phyloP scores from a whole-genome alignment of 345 rosid species.

The Acer campestre region DNA sequence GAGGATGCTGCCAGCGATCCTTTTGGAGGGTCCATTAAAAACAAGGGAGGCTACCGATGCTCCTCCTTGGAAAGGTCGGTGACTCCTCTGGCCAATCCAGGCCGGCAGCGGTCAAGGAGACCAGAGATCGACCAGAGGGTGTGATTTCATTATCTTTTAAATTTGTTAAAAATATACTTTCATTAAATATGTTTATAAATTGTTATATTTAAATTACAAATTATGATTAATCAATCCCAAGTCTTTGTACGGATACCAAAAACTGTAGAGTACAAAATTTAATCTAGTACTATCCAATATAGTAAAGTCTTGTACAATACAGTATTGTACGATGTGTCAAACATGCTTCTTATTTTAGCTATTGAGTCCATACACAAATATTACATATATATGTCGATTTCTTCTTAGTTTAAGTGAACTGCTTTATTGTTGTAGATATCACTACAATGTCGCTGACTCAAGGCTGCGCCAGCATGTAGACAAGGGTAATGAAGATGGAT shows the following conservation, averaged over 20 bases:
- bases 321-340: background rate
- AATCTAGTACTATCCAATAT: background rate
- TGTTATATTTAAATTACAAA: no score
- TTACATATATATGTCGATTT: background rate
- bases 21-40: background rate
- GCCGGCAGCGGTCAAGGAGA: no score
- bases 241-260: no score
- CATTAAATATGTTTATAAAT: no score
- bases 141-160: no score
- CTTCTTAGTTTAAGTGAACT: slow-evolving; percentile 14
- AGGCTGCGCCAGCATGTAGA: slow-evolving; percentile 83
- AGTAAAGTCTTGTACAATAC: background rate
- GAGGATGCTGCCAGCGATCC: background rate
- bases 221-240: no score
- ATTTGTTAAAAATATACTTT: no score
- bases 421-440: slow-evolving; percentile 63
- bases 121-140: no score
- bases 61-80: no score
- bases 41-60: background rate
- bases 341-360: background rate
- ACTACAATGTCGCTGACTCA: slow-evolving; percentile 85
- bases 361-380: background rate
- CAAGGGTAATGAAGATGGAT: slow-evolving; percentile 93
- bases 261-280: no score
- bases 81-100: no score